phyloP scores from a whole-genome alignment of 2,329 filamentous ascomycete genomes.

The Rhinocladiella mackenziei region DNA sequence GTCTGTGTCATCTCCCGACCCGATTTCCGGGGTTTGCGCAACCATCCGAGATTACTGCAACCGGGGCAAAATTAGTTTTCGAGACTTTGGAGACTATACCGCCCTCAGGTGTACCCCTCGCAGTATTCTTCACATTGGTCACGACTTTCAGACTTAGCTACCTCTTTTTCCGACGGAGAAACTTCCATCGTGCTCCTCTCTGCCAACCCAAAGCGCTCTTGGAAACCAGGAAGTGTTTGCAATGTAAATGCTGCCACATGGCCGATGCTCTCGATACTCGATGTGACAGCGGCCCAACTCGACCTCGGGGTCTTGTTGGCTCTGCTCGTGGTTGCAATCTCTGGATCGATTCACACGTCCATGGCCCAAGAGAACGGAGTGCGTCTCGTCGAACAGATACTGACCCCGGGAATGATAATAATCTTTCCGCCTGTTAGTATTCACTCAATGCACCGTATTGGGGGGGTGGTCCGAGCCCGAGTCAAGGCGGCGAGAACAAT shows the following conservation, averaged over 20 bases:
- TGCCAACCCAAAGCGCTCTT: slow-evolving; percentile 23
- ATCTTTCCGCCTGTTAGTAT: slow-evolving; percentile 46
- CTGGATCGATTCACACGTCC: slow-evolving; percentile 45
- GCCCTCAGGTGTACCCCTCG: background rate
- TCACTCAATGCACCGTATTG: slow-evolving; percentile 48
- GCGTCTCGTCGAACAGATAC: slow-evolving; percentile 35
- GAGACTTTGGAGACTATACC: background rate
- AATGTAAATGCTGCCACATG: slow-evolving; percentile 42
- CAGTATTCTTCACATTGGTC: slow-evolving; percentile 4
- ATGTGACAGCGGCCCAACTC: slow-evolving; percentile 42
- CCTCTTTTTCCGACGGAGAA: slow-evolving; percentile 7
- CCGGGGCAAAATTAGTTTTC: slow-evolving; percentile 6
- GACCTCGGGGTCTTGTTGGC: too few relatives aligned
- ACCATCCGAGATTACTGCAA: slow-evolving; percentile 6
- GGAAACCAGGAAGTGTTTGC: slow-evolving; percentile 21
- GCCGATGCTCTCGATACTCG: slow-evolving; percentile 40
- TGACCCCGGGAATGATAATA: slow-evolving; percentile 43
- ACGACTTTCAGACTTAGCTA: slow-evolving; percentile 10
- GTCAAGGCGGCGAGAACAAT: slow-evolving; percentile 39
- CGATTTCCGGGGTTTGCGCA: slow-evolving; percentile 17
- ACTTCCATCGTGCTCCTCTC: slow-evolving; percentile 13
- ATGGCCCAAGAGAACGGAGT: slow-evolving; percentile 49
- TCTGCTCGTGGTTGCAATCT: slow-evolving; percentile 42
- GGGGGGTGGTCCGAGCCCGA: slow-evolving; percentile 22
- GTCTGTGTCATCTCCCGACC: slow-evolving; percentile 15